Conservation (phyloP, 164 flowering plant genomes). For the Berberis vulgaris region DNA sequence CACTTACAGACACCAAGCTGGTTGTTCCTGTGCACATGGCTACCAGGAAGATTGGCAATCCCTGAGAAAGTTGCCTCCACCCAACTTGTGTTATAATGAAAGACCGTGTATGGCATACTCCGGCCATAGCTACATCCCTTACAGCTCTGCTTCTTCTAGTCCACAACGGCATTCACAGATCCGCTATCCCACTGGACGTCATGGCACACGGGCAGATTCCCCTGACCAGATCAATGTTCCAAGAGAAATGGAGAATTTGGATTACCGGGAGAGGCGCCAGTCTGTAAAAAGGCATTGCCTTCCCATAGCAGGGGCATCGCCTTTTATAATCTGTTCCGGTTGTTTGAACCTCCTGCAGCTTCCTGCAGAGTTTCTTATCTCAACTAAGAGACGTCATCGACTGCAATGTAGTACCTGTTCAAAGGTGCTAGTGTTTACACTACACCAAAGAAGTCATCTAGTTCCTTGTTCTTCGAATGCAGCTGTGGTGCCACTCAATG, state of each 20-base stretch:
- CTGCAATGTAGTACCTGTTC: conserved; percentile 65
- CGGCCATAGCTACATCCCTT: conserved; percentile 15
- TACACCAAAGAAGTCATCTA: conserved; percentile 27
- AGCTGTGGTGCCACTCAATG: conserved; percentile 27
- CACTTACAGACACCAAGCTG: conserved; percentile 21
- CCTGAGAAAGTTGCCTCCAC: conserved; percentile 25
- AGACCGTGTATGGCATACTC: conserved; percentile 19
- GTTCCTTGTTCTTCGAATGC: conserved; percentile 24
- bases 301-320: conserved; percentile 75
- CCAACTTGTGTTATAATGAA: conserved; percentile 11
- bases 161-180: conserved; percentile 23
- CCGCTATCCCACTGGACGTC: conserved; percentile 15
- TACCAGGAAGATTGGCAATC: conserved; percentile 25
- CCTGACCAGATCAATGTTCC: conserved; percentile 23
- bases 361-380: conserved; percentile 64
- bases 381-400: conserved; percentile 32
- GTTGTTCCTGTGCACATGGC: conserved; percentile 26
- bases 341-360: conserved; percentile 52
- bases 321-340: conserved; percentile 47
- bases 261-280: conserved; percentile 28
- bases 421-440: conserved; percentile 45
- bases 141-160: conserved; percentile 32
- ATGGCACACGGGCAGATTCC: conserved; percentile 22
- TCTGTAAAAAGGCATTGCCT: conserved; percentile 34
- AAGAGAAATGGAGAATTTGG: conserved; percentile 15